Evolutionary conservation across 2,329 filamentous ascomycete genomes (phyloP).

Genomic region (Nemania sp.): DNA sequence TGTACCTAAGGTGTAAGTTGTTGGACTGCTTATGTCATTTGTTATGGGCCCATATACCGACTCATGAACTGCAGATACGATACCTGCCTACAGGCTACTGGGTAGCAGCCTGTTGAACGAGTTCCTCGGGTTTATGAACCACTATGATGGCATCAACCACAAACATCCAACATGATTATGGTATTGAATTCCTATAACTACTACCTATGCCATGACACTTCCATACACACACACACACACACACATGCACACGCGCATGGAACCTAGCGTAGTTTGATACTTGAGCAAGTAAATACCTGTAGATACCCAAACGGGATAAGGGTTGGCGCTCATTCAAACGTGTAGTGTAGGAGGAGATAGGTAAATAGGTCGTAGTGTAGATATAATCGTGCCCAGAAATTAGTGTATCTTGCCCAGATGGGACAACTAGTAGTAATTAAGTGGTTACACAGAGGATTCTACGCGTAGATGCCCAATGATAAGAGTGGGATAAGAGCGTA

Average conservation of each 20-base stretch:
- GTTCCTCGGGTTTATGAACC: too few relatives aligned
- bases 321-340: background rate
- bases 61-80: slow-evolving; percentile 7
- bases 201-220: slow-evolving; percentile 10
- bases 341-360: too few relatives aligned
- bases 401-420: background rate
- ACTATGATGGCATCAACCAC: too few relatives aligned
- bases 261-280: background rate
- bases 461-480: background rate
- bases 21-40: background rate
- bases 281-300: background rate
- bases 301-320: background rate
- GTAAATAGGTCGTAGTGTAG: too few relatives aligned
- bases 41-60: slow-evolving; percentile 4
- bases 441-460: background rate
- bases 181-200: background rate
- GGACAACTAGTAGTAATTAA: background rate
- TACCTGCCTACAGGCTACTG: background rate
- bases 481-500: background rate
- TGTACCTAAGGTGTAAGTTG: too few relatives aligned
- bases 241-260: background rate
- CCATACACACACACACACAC: background rate
- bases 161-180: too few relatives aligned
- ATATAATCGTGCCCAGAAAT: too few relatives aligned
- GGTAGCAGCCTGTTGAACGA: too few relatives aligned